Percentiles rank a stretch among this genome's conserved stretches.
These are phyloP conservation scores for sunflower (Helianthus annuus) DNA, from an alignment of 129 eudicot genomes.

Conservation along the genomic window HanXRQr2.0-SUNRISE NC_035439.2:45229117-45229616, in stretches of 20 bases:
- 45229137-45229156: slow-evolving; percentile 71
- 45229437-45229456: slow-evolving; percentile 65
- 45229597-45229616: slow-evolving; percentile 62
- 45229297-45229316: slow-evolving; percentile 92
- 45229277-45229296: slow-evolving; percentile 79
- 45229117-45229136: slow-evolving; percentile 73
- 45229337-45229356: slow-evolving; percentile 94
- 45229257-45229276: slow-evolving; percentile 45
- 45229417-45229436: neutral
- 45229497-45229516: slow-evolving; percentile 88
- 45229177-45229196: slow-evolving; percentile 67
- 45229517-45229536: slow-evolving; percentile 97
- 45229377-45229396: slow-evolving; percentile 11
- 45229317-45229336: slow-evolving; percentile 89
- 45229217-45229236: slow-evolving; percentile 1
- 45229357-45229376: slow-evolving; percentile 86
- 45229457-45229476: slow-evolving; percentile 82
- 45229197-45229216: neutral
- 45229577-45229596: slow-evolving; percentile 72
- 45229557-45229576: slow-evolving; percentile 94
- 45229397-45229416: neutral
- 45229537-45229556: slow-evolving; percentile 97
- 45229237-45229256: neutral
- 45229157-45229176: slow-evolving; percentile 79
- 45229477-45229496: slow-evolving; percentile 90